Evolutionary conservation across 371 early-diverging fungal species (phyloP).

Genomic region (Basidiobolus meristosporus): DNA sequence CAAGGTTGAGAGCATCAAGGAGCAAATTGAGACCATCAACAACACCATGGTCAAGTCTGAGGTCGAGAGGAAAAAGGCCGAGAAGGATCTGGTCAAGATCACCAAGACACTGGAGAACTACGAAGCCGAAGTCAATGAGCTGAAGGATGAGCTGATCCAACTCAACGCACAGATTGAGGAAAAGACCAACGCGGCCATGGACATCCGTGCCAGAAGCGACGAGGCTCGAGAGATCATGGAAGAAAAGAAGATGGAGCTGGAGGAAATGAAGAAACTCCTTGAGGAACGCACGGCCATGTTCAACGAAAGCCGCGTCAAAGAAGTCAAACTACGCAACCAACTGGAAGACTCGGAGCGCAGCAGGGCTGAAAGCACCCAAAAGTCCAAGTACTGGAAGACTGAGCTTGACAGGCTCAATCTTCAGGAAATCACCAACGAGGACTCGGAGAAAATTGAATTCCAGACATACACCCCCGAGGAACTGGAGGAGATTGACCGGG

Average conservation of each 20-base stretch:
- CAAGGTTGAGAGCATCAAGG: constrained; percentile 63
- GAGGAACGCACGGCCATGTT: constrained; percentile 39
- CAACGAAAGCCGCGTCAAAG: constrained; percentile 39
- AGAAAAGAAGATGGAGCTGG: constrained; percentile 46
- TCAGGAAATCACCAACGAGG: constrained; percentile 12
- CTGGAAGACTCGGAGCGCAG: constrained; percentile 31
- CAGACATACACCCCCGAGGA: constrained; percentile 28
- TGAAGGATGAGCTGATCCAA: constrained; percentile 29
- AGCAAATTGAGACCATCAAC: constrained; percentile 42
- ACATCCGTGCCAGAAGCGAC: constrained; percentile 11
- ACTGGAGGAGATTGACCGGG: constrained; percentile 25
- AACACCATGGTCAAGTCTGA: constrained; percentile 38
- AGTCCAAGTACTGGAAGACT: constrained; percentile 25
- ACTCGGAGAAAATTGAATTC: constrained; percentile 13
- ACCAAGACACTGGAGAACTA: constrained; percentile 36
- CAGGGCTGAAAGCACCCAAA: constrained; percentile 22
- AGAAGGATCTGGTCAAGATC: constrained; percentile 49
- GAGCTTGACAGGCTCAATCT: constrained; percentile 24
- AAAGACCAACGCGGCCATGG: constrained; percentile 22
- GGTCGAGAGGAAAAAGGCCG: constrained; percentile 49
- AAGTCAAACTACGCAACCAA: constrained; percentile 38
- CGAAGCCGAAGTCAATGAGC: constrained; percentile 40
- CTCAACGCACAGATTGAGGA: constrained; percentile 23
- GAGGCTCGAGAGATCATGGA: constrained; percentile 24
- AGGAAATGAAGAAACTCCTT: constrained; percentile 35